Conservation (phyloP, 192 early-diverging fungal species). For the Backusella liffmaniae region DNA sequence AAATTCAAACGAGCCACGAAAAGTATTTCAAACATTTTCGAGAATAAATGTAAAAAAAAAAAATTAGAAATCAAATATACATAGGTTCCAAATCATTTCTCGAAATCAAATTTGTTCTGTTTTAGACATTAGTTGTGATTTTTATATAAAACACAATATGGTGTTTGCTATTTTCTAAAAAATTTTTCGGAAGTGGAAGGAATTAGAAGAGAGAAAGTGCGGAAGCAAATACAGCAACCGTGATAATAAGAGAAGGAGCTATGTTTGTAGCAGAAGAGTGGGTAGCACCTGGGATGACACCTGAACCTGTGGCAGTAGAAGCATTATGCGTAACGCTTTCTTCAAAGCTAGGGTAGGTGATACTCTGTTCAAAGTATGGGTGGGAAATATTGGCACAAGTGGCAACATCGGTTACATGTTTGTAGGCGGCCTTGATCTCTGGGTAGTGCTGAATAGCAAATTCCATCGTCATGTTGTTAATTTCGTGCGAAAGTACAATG, state of each 20-base stretch:
- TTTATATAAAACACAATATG: neutral
- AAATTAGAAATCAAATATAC: neutral
- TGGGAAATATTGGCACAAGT: slow-evolving; percentile 40
- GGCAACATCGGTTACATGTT: slow-evolving; percentile 34
- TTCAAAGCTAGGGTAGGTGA: slow-evolving; percentile 27
- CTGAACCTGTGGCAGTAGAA: slow-evolving; percentile 11
- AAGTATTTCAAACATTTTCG: too few relatives aligned
- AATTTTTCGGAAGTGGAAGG: neutral
- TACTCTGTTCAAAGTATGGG: slow-evolving; percentile 33
- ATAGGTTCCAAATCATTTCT: too few relatives aligned
- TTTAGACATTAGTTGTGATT: too few relatives aligned
- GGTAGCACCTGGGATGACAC: slow-evolving; percentile 15
- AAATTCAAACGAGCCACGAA: too few relatives aligned
- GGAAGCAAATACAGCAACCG: neutral
- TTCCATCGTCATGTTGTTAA: slow-evolving; percentile 41
- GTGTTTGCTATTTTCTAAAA: neutral
- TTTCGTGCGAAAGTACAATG: slow-evolving; percentile 44
- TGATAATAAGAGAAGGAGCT: neutral
- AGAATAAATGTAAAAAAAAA: neutral
- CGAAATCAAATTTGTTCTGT: too few relatives aligned
- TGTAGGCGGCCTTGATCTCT: slow-evolving; percentile 38
- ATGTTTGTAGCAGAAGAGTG: neutral
- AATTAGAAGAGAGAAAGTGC: neutral
- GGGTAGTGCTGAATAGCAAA: slow-evolving; percentile 43
- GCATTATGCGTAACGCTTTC: neutral